Base-by-base conservation (phyloP, 768 basidiomycete species). In the Mycena venus region DNA sequence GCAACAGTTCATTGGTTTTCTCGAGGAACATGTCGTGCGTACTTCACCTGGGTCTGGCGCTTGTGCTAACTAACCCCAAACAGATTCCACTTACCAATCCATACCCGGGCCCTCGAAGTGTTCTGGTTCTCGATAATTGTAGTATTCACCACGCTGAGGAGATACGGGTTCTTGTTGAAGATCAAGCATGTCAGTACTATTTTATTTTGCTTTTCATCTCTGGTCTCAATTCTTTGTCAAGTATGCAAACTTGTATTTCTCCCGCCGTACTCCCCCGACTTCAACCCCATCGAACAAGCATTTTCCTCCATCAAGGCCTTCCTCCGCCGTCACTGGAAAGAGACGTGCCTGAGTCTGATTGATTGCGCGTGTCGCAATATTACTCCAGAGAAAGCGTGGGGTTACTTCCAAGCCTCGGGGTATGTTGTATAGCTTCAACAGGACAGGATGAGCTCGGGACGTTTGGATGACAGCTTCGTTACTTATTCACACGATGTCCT, bases 1-100 rank as follows among this genome's bases (percentile, higher is more conserved):
- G 27, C 77, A 78, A 9, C 31, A 23, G 14, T 82, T 82, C 31
- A 32, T 80, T 19, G 25, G 47, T 11, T 82, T 82, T 42, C 56
- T 82, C 2, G 5, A 72, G 14, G 71, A 77, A 9, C 51, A 77
- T 42, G 27, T 78, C 27, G 68, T 69, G 40, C 21, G 73, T 62
- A 3, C 8, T 40, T 8, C n/a, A n/a, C n/a, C n/a, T n/a, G n/a
- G n/a, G n/a, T 38, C 9, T 10, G 25, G n/a, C 19, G 8, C 5
- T 15, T 7, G 14, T 40, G 3, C 9, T 34, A 36, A 21, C 12
- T 21, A 21, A 3, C n/a, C n/a, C n/a, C 32, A 44, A 6, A 9
- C 59, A 60, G 59, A 60, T 60, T 40, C 59, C 38, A 7, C 59
- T 60, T 21, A 60, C 34, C 1, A 60, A 60, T 40, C 83, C 84